Conservation (phyloP, 2,329 filamentous ascomycete species). For the Alternaria postmessia region DNA sequence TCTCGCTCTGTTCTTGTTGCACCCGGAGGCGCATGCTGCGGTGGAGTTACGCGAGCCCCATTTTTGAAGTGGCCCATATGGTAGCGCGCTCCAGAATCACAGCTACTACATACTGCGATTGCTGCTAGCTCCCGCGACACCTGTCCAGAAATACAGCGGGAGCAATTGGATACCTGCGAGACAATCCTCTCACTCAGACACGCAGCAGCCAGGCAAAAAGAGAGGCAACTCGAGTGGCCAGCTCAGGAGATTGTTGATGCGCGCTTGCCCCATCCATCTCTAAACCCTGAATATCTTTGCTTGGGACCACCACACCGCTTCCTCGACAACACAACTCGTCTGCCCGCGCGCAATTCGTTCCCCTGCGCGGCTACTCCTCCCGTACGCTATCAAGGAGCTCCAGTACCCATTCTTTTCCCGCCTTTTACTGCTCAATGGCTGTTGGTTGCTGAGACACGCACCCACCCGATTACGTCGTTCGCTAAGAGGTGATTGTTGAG, state of each 20-base stretch:
- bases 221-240: slow-evolving; percentile 6
- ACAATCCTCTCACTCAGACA: not conserved
- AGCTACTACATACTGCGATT: slow-evolving; percentile 13
- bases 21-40: slow-evolving; percentile 6
- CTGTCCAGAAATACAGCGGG: slow-evolving; percentile 27
- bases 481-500: slow-evolving; percentile 14
- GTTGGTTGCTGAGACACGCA: slow-evolving; percentile 25
- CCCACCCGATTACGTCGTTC: slow-evolving; percentile 22
- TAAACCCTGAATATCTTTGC: slow-evolving; percentile 35
- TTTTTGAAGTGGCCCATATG: slow-evolving; percentile 14
- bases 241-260: slow-evolving; percentile 19
- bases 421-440: slow-evolving; percentile 32
- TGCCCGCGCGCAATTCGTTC: slow-evolving; percentile 16
- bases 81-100: slow-evolving; percentile 30
- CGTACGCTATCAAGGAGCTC: slow-evolving; percentile 2
- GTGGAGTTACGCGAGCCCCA: slow-evolving; percentile 26
- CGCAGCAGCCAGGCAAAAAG: not conserved
- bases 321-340: slow-evolving; percentile 37
- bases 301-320: slow-evolving; percentile 40
- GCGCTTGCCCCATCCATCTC: slow-evolving; percentile 38
- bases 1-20: not conserved
- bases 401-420: slow-evolving; percentile 22
- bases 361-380: slow-evolving; percentile 26
- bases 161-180: slow-evolving; percentile 5
- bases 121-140: slow-evolving; percentile 32